Percentiles rank a stretch among this genome's conserved stretches.
Evolutionary conservation across 495 filamentous ascomycete genomes (phyloP).

Genomic region (Aspergillus incahuasiensis): DNA sequence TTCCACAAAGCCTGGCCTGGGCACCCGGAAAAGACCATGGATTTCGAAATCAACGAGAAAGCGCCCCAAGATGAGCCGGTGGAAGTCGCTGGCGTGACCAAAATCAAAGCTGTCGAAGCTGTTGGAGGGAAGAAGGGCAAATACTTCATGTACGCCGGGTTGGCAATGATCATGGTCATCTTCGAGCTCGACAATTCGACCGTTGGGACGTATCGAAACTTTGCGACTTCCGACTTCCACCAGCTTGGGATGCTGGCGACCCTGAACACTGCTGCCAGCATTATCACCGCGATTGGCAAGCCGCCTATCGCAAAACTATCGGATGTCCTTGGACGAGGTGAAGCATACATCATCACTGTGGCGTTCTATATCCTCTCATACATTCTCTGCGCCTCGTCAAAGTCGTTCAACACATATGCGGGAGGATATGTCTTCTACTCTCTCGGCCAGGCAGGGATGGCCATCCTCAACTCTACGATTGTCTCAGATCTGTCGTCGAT

Average conservation of each 20-base stretch:
- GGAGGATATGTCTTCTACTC: conserved; percentile 43
- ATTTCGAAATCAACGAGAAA: conserved; percentile 7
- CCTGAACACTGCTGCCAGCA: conserved; percentile 39
- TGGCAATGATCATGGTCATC: conserved; percentile 43
- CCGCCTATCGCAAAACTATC: conserved; percentile 48
- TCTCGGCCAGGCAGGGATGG: conserved; percentile 41
- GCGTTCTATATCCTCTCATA: conserved; percentile 43
- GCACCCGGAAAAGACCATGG: conserved; percentile 11
- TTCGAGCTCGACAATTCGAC: conserved; percentile 49
- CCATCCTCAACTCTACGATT: conserved; percentile 45
- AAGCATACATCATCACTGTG: conserved; percentile 42
- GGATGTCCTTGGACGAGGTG: conserved; percentile 42
- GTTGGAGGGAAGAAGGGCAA: conserved; percentile 41
- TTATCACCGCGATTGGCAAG: conserved; percentile 43
- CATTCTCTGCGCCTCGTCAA: conserved; percentile 43
- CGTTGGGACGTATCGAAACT: conserved; percentile 43
- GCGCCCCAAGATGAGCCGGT: neutral
- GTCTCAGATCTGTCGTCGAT: conserved; percentile 45
- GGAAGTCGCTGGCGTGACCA: conserved; percentile 23
- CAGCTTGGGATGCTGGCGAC: conserved; percentile 39
- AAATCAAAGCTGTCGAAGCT: conserved; percentile 38
- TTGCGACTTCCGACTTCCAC: conserved; percentile 41
- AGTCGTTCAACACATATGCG: conserved; percentile 39
- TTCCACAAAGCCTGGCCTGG: neutral
- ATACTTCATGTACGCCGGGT: conserved; percentile 39